Conservation (phyloP, 345 rosid species). For the Camelina sativa region DNA sequence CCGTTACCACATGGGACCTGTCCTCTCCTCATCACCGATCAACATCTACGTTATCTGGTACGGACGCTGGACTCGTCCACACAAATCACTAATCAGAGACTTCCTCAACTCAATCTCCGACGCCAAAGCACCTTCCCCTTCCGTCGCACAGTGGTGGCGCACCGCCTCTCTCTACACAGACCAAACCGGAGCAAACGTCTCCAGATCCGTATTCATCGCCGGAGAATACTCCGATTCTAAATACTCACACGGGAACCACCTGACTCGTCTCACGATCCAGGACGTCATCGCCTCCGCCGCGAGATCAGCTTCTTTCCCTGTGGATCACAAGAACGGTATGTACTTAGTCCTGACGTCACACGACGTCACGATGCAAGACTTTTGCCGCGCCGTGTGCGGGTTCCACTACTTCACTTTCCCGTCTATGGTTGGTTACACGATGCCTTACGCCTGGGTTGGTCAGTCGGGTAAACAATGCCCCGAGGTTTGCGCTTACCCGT, state of each 20-base stretch:
- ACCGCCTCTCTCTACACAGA: slow-evolving; percentile 90
- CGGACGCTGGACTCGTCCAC: slow-evolving; percentile 71
- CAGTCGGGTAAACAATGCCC: slow-evolving; percentile 87
- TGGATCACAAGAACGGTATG: slow-evolving; percentile 86
- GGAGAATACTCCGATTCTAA: slow-evolving; percentile 64
- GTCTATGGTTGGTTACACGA: slow-evolving; percentile 91
- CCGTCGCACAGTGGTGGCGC: slow-evolving; percentile 92
- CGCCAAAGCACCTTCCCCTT: slow-evolving; percentile 48
- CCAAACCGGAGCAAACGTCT: slow-evolving; percentile 93
- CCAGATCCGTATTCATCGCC: slow-evolving; percentile 66
- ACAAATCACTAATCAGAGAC: slow-evolving; percentile 72
- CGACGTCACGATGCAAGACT: slow-evolving; percentile 85
- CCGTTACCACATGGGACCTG: slow-evolving; percentile 99
- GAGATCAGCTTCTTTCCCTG: slow-evolving; percentile 70
- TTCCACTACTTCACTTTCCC: slow-evolving; percentile 98
- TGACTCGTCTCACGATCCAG: slow-evolving; percentile 86
- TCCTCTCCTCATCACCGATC: slow-evolving; percentile 82
- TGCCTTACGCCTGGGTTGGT: slow-evolving; percentile 98
- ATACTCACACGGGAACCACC: slow-evolving; percentile 64
- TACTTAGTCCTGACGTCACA: slow-evolving; percentile 74
- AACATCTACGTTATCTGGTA: slow-evolving; percentile 93
- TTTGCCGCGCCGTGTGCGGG: slow-evolving; percentile 94
- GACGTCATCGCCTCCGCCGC: slow-evolving; percentile 75
- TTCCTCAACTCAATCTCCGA: slow-evolving; percentile 81
- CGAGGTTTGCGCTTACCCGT: slow-evolving; percentile 93